Percentiles rank a stretch among this genome's conserved stretches.
Conservation (phyloP, 495 filamentous ascomycete species). For the Penicillium paxilli region DNA sequence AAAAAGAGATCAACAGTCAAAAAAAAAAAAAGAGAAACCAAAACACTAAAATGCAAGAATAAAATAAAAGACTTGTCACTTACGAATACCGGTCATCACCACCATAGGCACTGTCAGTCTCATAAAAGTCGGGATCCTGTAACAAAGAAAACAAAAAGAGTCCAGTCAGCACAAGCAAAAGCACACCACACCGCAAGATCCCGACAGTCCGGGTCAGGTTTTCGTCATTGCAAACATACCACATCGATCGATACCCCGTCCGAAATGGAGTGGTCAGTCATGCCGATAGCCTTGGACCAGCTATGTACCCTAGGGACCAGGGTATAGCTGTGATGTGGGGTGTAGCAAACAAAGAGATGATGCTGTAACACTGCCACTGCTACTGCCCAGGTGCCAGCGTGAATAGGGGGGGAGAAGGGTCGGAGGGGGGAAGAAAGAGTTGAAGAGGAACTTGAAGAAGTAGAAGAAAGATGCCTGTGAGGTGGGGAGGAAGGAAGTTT, state of each 20-base stretch:
- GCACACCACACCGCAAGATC: not conserved
- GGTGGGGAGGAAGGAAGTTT: not conserved
- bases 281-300: too few relatives aligned
- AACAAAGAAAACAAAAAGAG: too few relatives aligned
- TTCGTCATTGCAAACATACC: not conserved
- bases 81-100: not conserved
- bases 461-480: too few relatives aligned
- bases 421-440: not conserved
- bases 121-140: constrained; percentile 4
- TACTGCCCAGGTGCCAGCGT: not conserved
- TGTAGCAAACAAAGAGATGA: not conserved
- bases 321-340: not conserved
- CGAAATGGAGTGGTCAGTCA: not conserved
- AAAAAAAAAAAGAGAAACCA: not conserved
- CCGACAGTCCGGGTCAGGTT: not conserved
- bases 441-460: too few relatives aligned
- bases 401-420: not conserved
- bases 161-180: not conserved
- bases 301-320: too few relatives aligned
- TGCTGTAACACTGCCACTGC: too few relatives aligned
- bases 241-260: constrained; percentile 1
- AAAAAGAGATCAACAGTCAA: not conserved
- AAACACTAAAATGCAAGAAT: not conserved
- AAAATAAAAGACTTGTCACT: not conserved
- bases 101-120: not conserved